Conservation (phyloP, 768 basidiomycete genomes). For the Antrodiella citrinella region DNA sequence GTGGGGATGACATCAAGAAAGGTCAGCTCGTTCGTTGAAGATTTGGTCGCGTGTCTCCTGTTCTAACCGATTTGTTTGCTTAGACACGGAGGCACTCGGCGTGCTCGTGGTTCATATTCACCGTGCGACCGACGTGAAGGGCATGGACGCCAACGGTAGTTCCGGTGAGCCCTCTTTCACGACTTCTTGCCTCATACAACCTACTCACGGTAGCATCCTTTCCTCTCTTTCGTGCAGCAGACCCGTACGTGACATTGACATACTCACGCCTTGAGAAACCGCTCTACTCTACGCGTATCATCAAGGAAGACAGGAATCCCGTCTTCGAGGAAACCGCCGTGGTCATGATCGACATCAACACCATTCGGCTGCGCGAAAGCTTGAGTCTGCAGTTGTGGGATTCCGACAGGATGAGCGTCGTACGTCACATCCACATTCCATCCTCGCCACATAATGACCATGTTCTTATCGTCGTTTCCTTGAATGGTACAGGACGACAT, state of each 20-base stretch:
- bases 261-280: conserved; percentile 60
- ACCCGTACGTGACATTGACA: conserved; percentile 53
- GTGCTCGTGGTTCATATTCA: conserved; percentile 60
- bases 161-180: conserved; percentile 20
- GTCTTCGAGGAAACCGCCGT: conserved; percentile 65
- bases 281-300: conserved; percentile 64
- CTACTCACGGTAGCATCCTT: background rate
- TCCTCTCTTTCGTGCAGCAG: conserved; percentile 19
- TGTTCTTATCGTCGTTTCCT: too few species aligned
- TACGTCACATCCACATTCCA: conserved; percentile 10
- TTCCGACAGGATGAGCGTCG: conserved; percentile 38
- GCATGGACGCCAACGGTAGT: conserved; percentile 29
- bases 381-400: conserved; percentile 67
- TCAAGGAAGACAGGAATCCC: conserved; percentile 51
- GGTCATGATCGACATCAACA: conserved; percentile 53
- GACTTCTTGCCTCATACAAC: background rate
- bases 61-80: background rate
- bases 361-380: conserved; percentile 59
- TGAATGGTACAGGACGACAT: conserved; percentile 32
- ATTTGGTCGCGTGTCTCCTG: background rate
- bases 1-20: conserved; percentile 48
- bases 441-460: background rate
- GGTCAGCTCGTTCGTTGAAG: conserved; percentile 8
- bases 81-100: conserved; percentile 50
- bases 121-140: conserved; percentile 43